phyloP scores from a whole-genome alignment of 2,329 filamentous ascomycete species.

The Tolypocladium album region DNA sequence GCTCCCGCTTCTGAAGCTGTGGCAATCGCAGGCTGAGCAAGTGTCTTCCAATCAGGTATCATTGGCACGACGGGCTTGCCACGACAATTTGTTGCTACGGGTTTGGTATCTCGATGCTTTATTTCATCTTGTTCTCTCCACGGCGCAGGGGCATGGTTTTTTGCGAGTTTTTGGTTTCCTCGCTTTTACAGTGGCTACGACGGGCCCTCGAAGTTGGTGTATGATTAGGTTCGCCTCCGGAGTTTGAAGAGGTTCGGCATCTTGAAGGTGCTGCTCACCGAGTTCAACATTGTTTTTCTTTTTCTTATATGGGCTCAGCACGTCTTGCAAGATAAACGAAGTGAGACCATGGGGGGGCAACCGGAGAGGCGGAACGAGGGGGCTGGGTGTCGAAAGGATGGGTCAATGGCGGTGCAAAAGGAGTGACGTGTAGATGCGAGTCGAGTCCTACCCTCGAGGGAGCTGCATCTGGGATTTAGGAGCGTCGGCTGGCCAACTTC shows the following conservation, averaged over 20 bases:
- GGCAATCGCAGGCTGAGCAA: neutral
- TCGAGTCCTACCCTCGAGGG: neutral
- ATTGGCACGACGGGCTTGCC: neutral
- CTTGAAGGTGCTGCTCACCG: neutral
- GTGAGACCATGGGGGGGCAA: neutral
- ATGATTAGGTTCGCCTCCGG: slow-evolving; percentile 14
- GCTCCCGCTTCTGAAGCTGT: neutral
- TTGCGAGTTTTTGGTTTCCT: slow-evolving; percentile 10
- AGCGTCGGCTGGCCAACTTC: neutral
- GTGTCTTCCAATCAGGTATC: neutral
- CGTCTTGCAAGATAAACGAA: neutral
- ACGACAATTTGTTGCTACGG: neutral
- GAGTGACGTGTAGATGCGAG: neutral
- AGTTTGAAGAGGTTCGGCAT: neutral
- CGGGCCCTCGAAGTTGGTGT: slow-evolving; percentile 13
- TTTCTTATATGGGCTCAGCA: neutral
- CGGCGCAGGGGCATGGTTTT: slow-evolving; percentile 13
- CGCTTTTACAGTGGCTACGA: slow-evolving; percentile 12
- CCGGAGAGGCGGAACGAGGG: neutral
- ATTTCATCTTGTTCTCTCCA: slow-evolving; percentile 7
- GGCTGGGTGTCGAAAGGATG: neutral
- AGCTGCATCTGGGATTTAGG: neutral
- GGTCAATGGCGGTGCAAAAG: neutral
- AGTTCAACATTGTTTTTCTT: neutral
- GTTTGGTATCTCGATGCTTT: neutral